phyloP scores from a whole-genome alignment of 768 basidiomycete genomes.

The Sporobolomyces roseus region DNA sequence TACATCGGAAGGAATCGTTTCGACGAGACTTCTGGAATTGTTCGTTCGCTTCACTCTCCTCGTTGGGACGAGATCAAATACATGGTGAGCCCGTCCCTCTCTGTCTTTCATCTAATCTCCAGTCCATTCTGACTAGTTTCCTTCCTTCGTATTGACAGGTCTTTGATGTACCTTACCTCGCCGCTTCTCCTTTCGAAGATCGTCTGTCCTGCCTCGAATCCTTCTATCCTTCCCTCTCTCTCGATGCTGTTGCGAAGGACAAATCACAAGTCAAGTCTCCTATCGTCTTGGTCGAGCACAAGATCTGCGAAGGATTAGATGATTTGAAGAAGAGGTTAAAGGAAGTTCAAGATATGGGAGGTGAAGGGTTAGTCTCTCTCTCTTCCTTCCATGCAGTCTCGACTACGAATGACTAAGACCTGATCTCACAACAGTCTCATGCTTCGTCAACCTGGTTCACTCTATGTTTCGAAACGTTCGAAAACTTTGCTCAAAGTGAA shows the following conservation, averaged over 20 bases:
- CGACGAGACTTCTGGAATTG: slow-evolving; percentile 37
- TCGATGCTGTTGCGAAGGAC: not conserved
- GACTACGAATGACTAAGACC: too few relatives aligned
- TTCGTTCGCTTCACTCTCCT: slow-evolving; percentile 3
- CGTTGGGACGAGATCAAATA: slow-evolving; percentile 39
- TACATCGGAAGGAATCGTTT: slow-evolving; percentile 40
- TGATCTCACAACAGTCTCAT: too few relatives aligned
- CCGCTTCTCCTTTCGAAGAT: slow-evolving; percentile 26
- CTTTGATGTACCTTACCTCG: slow-evolving; percentile 40
- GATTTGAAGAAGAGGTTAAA: slow-evolving; percentile 21
- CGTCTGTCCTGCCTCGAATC: slow-evolving; percentile 21
- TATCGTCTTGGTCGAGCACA: slow-evolving; percentile 28
- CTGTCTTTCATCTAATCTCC: not conserved
- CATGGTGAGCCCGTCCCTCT: slow-evolving; percentile 28
- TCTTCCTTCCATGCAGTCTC: too few relatives aligned
- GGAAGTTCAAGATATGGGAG: slow-evolving; percentile 19
- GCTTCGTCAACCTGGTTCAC: slow-evolving; percentile 35
- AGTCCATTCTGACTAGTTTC: too few relatives aligned
- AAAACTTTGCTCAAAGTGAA: slow-evolving; percentile 43
- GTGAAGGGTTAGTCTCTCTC: slow-evolving; percentile 43
- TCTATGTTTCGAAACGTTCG: slow-evolving; percentile 36
- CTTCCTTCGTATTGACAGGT: slow-evolving; percentile 18
- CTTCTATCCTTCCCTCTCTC: slow-evolving; percentile 18
- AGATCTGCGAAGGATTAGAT: slow-evolving; percentile 32
- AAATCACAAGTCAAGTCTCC: not conserved